phyloP scores from a whole-genome alignment of 495 filamentous ascomycete genomes.

The Coniosporium apollinis region DNA sequence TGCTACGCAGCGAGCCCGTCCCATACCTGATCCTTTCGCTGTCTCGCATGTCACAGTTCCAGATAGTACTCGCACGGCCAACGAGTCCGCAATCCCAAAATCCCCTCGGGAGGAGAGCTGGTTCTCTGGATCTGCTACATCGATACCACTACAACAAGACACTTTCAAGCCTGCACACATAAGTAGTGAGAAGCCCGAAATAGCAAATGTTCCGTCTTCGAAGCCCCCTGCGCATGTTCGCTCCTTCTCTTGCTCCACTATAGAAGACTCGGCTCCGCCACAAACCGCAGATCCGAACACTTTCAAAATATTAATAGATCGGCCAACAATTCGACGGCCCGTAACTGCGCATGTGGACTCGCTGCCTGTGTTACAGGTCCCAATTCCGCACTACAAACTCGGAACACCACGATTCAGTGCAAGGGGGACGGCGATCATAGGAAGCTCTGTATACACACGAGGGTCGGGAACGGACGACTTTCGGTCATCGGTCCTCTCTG shows the following conservation, averaged over 20 bases:
- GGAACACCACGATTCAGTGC: constrained; percentile 69
- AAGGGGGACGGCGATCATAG: constrained; percentile 62
- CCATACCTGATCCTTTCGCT: constrained; percentile 34
- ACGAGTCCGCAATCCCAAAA: constrained; percentile 23
- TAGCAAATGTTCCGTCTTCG: constrained; percentile 4
- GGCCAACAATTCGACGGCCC: constrained; percentile 44
- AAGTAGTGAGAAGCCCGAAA: neutral
- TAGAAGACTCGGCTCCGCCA: constrained; percentile 25
- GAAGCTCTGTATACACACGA: constrained; percentile 48
- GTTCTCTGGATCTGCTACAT: constrained; percentile 15
- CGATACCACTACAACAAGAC: constrained; percentile 3
- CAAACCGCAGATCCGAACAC: constrained; percentile 44
- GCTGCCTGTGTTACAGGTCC: constrained; percentile 49
- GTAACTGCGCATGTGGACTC: constrained; percentile 47
- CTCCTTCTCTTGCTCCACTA: constrained; percentile 44
- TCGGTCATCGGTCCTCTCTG: constrained; percentile 36
- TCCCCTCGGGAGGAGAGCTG: constrained; percentile 36
- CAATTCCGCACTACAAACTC: constrained; percentile 75
- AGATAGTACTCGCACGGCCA: constrained; percentile 29
- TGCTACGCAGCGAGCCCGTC: constrained; percentile 39
- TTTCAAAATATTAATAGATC: constrained; percentile 74
- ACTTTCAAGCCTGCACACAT: constrained; percentile 3
- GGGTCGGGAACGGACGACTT: constrained; percentile 37
- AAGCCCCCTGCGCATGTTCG: constrained; percentile 29
- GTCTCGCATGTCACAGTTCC: constrained; percentile 39